These are phyloP conservation scores for Uronychia setigera DNA, from an alignment of 73 alveolate genomes.

Conservation along the genomic window DNA sequence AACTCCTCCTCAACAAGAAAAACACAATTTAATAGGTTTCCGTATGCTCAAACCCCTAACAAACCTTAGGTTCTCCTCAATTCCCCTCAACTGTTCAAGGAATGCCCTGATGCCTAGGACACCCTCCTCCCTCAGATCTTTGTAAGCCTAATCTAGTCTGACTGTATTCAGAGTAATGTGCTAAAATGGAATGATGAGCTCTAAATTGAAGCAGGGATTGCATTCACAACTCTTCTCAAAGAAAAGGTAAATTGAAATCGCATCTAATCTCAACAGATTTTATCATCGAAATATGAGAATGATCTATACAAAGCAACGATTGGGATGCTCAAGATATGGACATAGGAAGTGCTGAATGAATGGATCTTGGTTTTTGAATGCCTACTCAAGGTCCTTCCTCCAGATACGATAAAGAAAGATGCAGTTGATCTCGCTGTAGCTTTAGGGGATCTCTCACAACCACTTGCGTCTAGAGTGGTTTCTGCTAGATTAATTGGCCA, in stretches of 20 bases:
- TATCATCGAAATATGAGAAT: background rate
- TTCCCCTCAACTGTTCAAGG: constrained; percentile 19
- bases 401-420: background rate
- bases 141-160: background rate
- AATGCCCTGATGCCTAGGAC: constrained; percentile 18
- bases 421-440: constrained; percentile 25
- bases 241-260: background rate
- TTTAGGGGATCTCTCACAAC: constrained; percentile 39
- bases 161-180: constrained; percentile 10
- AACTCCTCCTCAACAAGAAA: constrained; percentile 23
- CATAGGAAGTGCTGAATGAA: constrained; percentile 8
- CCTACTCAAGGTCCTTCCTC: constrained; percentile 5
- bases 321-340: constrained; percentile 50
- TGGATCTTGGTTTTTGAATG: constrained; percentile 49
- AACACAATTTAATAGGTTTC: constrained; percentile 9
- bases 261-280: background rate
- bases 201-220: constrained; percentile 35
- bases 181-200: constrained; percentile 44
- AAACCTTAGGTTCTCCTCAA: constrained; percentile 36
- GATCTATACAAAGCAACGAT: constrained; percentile 1
- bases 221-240: constrained; percentile 9
- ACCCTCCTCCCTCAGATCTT: constrained; percentile 15
- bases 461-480: constrained; percentile 38
- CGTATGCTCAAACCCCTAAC: background rate
- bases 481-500: constrained; percentile 45